Percentiles rank a stretch among this genome's conserved stretches.
Conservation (phyloP, 129 eudicot species). For the Lonicera japonica region DNA sequence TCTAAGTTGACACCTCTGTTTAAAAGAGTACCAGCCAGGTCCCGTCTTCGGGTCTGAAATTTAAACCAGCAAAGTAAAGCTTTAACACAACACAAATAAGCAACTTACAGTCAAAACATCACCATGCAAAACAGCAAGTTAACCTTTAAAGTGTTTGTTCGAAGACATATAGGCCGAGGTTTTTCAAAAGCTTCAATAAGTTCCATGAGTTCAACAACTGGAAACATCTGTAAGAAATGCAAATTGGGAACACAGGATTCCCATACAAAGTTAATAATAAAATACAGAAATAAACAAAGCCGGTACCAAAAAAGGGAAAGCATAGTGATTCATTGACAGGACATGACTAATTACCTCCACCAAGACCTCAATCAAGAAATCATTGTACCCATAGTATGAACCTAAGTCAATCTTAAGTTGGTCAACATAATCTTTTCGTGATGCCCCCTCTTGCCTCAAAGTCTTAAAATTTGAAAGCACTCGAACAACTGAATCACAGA, state of each 20-base stretch:
- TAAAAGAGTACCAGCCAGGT: conserved; percentile 82
- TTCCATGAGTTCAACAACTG: conserved; percentile 85
- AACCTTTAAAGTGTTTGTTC: conserved; percentile 92
- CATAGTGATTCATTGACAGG: no score
- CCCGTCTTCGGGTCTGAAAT: conserved; percentile 83
- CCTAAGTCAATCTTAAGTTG: conserved; percentile 76
- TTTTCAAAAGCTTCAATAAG: conserved; percentile 97
- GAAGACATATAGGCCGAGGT: conserved; percentile 80
- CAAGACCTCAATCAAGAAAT: conserved; percentile 63
- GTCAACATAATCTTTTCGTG: conserved; percentile 72
- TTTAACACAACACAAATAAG: not conserved
- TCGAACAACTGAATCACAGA: conserved; percentile 46
- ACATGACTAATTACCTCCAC: conserved; percentile 52
- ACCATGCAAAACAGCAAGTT: not conserved
- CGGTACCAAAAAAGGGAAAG: not conserved
- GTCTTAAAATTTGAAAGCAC: conserved; percentile 73
- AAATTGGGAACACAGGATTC: conserved; percentile 1
- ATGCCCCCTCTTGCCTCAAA: conserved; percentile 71
- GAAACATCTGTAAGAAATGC: conserved; percentile 63
- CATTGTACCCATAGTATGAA: conserved; percentile 91
- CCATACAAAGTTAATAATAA: not conserved
- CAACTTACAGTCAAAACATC: not conserved
- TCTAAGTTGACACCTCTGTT: conserved; percentile 97
- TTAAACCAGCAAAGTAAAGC: not conserved
- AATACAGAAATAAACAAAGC: not conserved